Percentiles rank a stretch among this genome's conserved stretches.
These are phyloP conservation scores for Vitis hybrid DNA, from an alignment of 177 flowering plant species.

Conservation along the genomic window DNA sequence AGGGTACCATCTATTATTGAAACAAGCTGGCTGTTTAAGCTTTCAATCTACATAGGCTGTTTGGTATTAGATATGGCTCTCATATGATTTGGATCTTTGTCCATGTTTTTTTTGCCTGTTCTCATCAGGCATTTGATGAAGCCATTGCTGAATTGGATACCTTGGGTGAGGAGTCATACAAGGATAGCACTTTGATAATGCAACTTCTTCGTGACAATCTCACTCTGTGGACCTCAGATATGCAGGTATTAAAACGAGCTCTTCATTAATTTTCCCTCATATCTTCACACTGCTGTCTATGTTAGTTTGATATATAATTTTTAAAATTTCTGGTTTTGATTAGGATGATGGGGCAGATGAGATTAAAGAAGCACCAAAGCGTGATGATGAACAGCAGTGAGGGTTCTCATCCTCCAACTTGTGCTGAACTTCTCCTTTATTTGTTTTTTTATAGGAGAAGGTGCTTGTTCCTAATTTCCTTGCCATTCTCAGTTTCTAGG, in stretches of 20 bases:
- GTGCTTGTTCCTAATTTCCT: slow-evolving; percentile 12
- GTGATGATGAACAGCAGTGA: slow-evolving; percentile 22
- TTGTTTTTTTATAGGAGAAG: slow-evolving; percentile 39
- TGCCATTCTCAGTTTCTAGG: slow-evolving; percentile 12
- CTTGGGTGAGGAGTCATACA: slow-evolving; percentile 56
- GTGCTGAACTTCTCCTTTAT: slow-evolving; percentile 28
- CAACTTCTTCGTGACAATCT: slow-evolving; percentile 57
- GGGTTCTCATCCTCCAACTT: not conserved
- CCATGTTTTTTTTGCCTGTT: not conserved
- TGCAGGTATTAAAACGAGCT: slow-evolving; percentile 36
- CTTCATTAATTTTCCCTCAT: not conserved
- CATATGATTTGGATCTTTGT: too few relatives aligned
- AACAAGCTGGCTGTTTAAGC: not conserved
- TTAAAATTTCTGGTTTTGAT: slow-evolving; percentile 1
- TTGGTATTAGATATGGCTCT: not conserved
- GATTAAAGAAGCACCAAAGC: slow-evolving; percentile 32
- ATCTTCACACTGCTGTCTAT: not conserved
- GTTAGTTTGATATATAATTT: not conserved
- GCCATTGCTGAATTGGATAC: slow-evolving; percentile 58
- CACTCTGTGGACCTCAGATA: slow-evolving; percentile 57
- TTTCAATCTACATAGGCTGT: not conserved
- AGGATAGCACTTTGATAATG: slow-evolving; percentile 58
- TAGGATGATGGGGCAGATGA: slow-evolving; percentile 43
- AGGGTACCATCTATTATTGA: not conserved
- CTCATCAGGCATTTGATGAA: slow-evolving; percentile 48